These are phyloP conservation scores for Aspergillus heteromorphus DNA, from an alignment of 495 filamentous ascomycete species.

Conservation along the genomic window DNA sequence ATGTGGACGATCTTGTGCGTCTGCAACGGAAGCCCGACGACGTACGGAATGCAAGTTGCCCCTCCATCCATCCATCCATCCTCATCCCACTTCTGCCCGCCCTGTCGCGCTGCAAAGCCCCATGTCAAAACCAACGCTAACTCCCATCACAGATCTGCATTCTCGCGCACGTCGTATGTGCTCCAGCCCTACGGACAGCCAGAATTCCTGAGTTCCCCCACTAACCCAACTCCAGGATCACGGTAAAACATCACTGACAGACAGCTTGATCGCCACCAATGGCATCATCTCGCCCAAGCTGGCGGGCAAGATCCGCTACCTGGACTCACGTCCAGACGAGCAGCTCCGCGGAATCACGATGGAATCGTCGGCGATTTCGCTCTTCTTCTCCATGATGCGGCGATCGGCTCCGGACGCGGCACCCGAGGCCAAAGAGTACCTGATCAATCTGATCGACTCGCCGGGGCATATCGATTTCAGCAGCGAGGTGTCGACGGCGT, in stretches of 20 bases:
- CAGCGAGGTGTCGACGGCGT: constrained; percentile 95
- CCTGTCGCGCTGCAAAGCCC: too few relatives aligned
- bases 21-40: constrained; percentile 79
- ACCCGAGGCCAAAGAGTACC: constrained; percentile 75
- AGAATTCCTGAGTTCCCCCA: background rate
- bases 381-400: constrained; percentile 88
- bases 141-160: constrained; percentile 78
- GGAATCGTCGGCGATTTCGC: constrained; percentile 97
- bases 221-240: constrained; percentile 57
- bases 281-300: constrained; percentile 98
- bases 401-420: constrained; percentile 60
- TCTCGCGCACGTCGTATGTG: constrained; percentile 86
- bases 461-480: constrained; percentile 99
- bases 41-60: constrained; percentile 73
- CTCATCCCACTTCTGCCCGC: constrained; percentile 27
- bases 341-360: constrained; percentile 97
- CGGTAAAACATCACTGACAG: constrained; percentile 96
- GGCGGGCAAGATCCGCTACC: constrained; percentile 95
- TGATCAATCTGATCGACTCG: constrained; percentile 97
- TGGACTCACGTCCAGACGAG: constrained; percentile 95
- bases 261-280: constrained; percentile 96
- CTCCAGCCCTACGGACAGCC: background rate
- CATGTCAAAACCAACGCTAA: constrained; percentile 21
- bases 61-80: too few relatives aligned
- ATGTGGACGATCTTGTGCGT: constrained; percentile 75